Percentiles rank a stretch among this genome's conserved stretches.
phyloP scores from a whole-genome alignment of 192 early-diverging fungal species.

The Mortierella claussenii region DNA sequence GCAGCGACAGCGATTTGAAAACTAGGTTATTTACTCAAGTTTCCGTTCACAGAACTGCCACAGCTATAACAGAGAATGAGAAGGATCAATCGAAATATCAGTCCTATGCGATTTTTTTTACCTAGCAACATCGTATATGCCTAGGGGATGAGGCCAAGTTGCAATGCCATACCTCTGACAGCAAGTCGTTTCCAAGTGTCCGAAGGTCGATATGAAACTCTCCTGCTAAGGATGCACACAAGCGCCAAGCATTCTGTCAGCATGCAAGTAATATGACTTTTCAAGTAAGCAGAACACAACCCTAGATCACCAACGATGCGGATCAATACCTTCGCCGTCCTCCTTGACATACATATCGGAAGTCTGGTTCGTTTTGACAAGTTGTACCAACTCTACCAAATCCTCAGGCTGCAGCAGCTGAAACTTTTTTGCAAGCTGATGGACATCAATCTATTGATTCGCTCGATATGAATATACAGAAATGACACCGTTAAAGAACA shows the following conservation, averaged over 20 bases:
- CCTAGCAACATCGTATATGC: background rate
- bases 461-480: background rate
- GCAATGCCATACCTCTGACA: conserved; percentile 24
- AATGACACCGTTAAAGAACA: background rate
- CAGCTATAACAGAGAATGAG: conserved; percentile 4
- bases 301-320: background rate
- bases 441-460: conserved; percentile 28
- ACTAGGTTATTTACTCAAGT: too few relatives aligned
- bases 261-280: too few relatives aligned
- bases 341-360: conserved; percentile 58
- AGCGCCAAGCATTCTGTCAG: too few relatives aligned
- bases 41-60: conserved; percentile 43
- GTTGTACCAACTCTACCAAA: conserved; percentile 45
- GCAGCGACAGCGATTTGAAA: too few relatives aligned
- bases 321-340: conserved; percentile 49
- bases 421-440: conserved; percentile 54
- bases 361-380: conserved; percentile 52
- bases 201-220: conserved; percentile 58
- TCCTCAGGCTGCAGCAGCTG: conserved; percentile 51
- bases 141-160: background rate
- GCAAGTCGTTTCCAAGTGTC: conserved; percentile 47
- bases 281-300: background rate
- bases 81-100: background rate
- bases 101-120: background rate
- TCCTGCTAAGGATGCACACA: conserved; percentile 32